Evolutionary conservation across 768 basidiomycete genomes (phyloP).

Genomic region (Clavaria fumosa): DNA sequence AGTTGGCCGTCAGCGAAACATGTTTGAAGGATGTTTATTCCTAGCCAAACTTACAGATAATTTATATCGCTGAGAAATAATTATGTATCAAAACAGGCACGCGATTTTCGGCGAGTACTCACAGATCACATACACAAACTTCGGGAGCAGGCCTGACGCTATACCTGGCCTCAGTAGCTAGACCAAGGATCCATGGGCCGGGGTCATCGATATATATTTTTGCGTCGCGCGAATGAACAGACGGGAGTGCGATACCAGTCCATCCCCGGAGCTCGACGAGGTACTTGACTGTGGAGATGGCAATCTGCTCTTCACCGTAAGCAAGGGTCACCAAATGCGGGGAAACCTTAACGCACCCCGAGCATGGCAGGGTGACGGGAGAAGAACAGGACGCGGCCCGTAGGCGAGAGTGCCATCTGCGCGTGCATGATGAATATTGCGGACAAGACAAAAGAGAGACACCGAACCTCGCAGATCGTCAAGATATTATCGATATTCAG

Average conservation of each 20-base stretch:
- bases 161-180: conserved; percentile 75
- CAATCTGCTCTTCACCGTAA: conserved; percentile 33
- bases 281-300: conserved; percentile 82
- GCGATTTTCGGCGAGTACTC: conserved; percentile 16
- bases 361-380: conserved; percentile 87
- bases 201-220: conserved; percentile 93
- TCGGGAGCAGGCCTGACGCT: conserved; percentile 62
- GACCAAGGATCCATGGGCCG: conserved; percentile 90
- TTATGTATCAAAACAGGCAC: conserved; percentile 1
- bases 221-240: conserved; percentile 79
- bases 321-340: not conserved
- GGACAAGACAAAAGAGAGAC: not conserved
- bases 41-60: conserved; percentile 40
- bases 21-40: too few species aligned
- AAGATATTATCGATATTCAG: conserved; percentile 88
- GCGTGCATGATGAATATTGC: not conserved
- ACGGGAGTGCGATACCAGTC: conserved; percentile 73
- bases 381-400: conserved; percentile 70
- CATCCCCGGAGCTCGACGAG: conserved; percentile 87
- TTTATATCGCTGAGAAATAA: conserved; percentile 50
- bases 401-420: conserved; percentile 59
- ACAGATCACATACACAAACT: conserved; percentile 80
- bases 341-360: conserved; percentile 33
- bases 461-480: conserved; percentile 70
- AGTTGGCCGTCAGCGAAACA: too few species aligned